Base-by-base conservation (phyloP, 2,329 filamentous ascomycete species). In the Cladophialophora bantiana region DNA sequence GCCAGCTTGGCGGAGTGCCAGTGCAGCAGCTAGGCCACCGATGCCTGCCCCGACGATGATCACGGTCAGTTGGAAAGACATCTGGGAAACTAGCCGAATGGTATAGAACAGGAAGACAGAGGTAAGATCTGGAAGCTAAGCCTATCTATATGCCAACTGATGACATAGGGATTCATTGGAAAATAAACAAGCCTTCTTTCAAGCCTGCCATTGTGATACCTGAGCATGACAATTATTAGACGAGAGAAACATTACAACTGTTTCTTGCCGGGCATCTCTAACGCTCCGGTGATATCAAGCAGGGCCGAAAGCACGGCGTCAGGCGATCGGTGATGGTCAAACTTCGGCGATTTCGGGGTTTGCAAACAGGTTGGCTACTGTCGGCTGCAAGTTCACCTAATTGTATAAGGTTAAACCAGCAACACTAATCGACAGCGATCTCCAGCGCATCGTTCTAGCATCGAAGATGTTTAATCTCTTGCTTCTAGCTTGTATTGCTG, bases 1-100 rank as follows among this genome's bases (percentile, higher is more conserved):
- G 1, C 85, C 85, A 53, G 83, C 79, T 64, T 83, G 80, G 7
- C 85, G 80, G 0, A 89, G 76, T 12, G 80, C 82, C 40, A 88
- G 83, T 0, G 77, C 76, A 15, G 76, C 73, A 10, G 74, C 71
- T 18, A 78, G 63, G 4, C 77, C 76, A 18, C 75, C 76, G 10
- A 78, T 77, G 4, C 77, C 77, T 31, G 75, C 77, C 18, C 77
- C 77, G 15, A 74, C 73, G 55, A 78, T 74, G 26, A 77, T 68
- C 36, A 78, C 68, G n/a, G 69, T 74, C 9, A 78, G 69, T n/a
- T 34, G 36, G 18, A 60, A n/a, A 18, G 42, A 20, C 42, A 48
- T 48, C 6, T 26, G 6, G n/a, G 12, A 10, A 1, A 15, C 38
- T 13, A 4, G 4, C 4, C 12, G 42, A 48, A 7, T 26, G 42